Evolutionary conservation across 2,329 filamentous ascomycete species (phyloP), one percentile per base, ranked within the genome.

Genomic region (Paraphoma sp.): DNA sequence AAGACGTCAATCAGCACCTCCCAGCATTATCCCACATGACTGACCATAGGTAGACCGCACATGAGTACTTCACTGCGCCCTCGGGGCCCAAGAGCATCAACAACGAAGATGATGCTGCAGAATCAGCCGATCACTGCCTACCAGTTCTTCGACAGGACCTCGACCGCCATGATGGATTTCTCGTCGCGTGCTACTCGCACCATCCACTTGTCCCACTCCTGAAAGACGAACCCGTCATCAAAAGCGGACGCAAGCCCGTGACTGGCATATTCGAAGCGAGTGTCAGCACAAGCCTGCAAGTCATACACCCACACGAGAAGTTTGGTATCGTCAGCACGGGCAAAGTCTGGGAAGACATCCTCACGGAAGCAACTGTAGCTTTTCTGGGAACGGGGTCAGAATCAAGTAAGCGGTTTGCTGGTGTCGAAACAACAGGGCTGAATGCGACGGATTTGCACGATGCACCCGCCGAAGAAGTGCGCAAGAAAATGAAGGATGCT

Each of bases 301-400:
- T 82, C 50, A 76, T 85, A 36, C 79, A 80, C 53, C 77, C 78
- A 48, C 73, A 64, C 3, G 76, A 86, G 62, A 81, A 78, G 45
- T 97, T 95, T 81, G 94, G 93, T 2, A 95, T 98, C 60, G 89
- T 98, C 5, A 94, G 90, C 5, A 97, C 94, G 0, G 93, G 93
- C 0, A 86, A 86, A 54, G 90, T 90, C 62, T 97, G 93, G 94
- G 89, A 94, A 69, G 75, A 81, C 0, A 87, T 95, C 36, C 80
- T 97, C 11, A 81, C 79, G 0, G 78, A 83, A 0, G 93, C 90
- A 0, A 89, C 95, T 0, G 78, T 78, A 2, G 73, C 77, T 0
- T 88, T 91, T 60, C 76, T 96, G 0, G 90, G 89, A 0, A 74
- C 76, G 1, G 62, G 58, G 12, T 72, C 78, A 4, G 69, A 75